Evolutionary conservation across 805 yeast genomes (phyloP).

Genomic region (Novakomyces olei): DNA sequence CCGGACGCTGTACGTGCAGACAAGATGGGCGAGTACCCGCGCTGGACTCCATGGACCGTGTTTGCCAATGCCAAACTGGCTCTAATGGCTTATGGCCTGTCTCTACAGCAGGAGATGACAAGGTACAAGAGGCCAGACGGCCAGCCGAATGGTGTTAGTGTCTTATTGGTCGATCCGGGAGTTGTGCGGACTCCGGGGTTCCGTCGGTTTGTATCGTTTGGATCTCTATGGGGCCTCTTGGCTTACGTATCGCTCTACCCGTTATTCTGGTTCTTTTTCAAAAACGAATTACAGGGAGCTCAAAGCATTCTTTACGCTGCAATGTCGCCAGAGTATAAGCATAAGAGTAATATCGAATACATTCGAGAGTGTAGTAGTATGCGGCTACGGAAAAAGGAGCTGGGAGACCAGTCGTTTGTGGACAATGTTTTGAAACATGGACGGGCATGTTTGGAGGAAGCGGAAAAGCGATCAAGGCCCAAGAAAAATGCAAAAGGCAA

Average conservation of each 20-base stretch:
- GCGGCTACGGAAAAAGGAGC: background rate
- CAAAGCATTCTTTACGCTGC: slow-evolving; percentile 53
- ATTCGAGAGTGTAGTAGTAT: background rate
- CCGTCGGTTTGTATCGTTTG: slow-evolving; percentile 55
- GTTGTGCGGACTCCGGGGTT: slow-evolving; percentile 72
- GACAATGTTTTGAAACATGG: background rate
- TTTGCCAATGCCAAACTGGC: slow-evolving; percentile 68
- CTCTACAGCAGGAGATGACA: slow-evolving; percentile 46
- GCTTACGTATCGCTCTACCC: slow-evolving; percentile 56
- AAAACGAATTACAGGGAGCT: slow-evolving; percentile 55
- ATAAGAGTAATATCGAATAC: background rate
- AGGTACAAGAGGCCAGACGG: slow-evolving; percentile 40
- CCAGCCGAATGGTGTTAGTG: slow-evolving; percentile 43
- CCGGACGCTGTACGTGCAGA: too few species aligned
- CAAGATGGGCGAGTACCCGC: slow-evolving; percentile 29
- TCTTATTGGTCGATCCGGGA: slow-evolving; percentile 76
- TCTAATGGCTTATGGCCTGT: slow-evolving; percentile 52
- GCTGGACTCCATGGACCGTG: slow-evolving; percentile 43
- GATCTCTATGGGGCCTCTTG: slow-evolving; percentile 38
- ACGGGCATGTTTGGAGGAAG: background rate
- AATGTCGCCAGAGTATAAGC: slow-evolving; percentile 34
- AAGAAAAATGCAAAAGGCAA: background rate
- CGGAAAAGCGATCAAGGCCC: slow-evolving; percentile 11
- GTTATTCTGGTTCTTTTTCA: slow-evolving; percentile 57
- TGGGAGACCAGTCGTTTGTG: background rate